Evolutionary conservation across 495 filamentous ascomycete genomes (phyloP), one percentile per base, ranked within the genome.

Genomic region (Cryomyces minteri): DNA sequence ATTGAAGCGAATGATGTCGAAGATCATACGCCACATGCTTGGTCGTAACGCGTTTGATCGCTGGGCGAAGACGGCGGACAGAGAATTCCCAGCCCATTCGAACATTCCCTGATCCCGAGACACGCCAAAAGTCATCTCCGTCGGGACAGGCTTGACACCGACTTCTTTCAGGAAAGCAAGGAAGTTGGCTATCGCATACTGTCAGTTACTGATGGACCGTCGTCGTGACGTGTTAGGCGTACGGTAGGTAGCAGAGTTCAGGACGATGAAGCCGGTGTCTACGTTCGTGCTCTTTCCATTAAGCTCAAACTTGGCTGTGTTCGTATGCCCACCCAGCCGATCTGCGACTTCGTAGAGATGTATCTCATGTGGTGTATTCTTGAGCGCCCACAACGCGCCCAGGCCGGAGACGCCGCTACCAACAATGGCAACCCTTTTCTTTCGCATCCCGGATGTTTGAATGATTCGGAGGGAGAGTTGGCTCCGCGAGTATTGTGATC

Each of bases 1-100:
- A 50, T 84, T 87, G 60, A 88, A 83, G 30, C 83, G 79, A 32
- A 85, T 56, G 48, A 86, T 79, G 55, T 88, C 83, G 54, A 84
- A 82, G 39, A 88, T 63, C 65, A 86, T 73, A 43, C 78, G 73
- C 77, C 79, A 86, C 63, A 83, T 79, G 28, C 67, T 64, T 5
- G 63, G 68, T 4, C 67, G 73, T 53, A 80, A 70, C 14, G 84
- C 33, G 46, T 83, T 81, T 45, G 54, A 56, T 12, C 67, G 68
- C 54, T 83, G 79, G 36, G 74, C 77, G 57, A 90, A 79, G 39
- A 88, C 51, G 0, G 76, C 61, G 43, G 67, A 64, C 14, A 81
- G 51, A 31, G 68, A 71, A 5, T 72, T 69, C 6, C 73, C 74
- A 18, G 76, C 68, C 83, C 82, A 88, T 64, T 85, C 78, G 45